Evolutionary conservation across 306 rosid species (phyloP), one percentile per base, ranked within the genome.

Genomic region (Cicer judaicum): DNA sequence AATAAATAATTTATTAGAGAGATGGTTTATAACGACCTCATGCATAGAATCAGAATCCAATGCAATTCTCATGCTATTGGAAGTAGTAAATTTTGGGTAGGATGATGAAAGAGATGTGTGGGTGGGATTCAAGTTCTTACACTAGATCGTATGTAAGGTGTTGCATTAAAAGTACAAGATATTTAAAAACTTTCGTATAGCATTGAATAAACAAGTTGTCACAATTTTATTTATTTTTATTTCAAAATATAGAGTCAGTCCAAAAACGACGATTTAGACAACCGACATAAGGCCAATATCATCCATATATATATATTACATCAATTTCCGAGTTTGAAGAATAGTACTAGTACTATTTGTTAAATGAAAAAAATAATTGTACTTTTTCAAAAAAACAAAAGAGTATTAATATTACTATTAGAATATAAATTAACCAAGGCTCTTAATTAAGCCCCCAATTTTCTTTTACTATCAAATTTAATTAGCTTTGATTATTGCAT

Each of bases 41-140:
- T 79, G 15, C 74, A 72, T 38, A 63, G 74, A 64, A 64, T 73
- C 11, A 72, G 63, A 79, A 36, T 72, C 69, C 69, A 36, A 56
- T 55, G 47, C 44, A 55, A 72, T 65, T 73, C 15, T 13, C 46
- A 55, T 29, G n/a, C 14, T 4, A 62, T 24, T 24, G 77, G 18
- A 43, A 41, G 39, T 43, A 43, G 72, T 52, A 34, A 78, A 43
- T 62, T 70, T 52, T 12, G 49, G 56, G 13, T 16, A 50, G 66
- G 41, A 49, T 59, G 68, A 72, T 72, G 10, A 43, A 54, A 65
- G 19, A 55, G 74, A 64, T 34, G 53, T 14, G 53, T 60, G 8
- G 50, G 34, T 29, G 34, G 5, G 52, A 44, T 57, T 42, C 62
- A 47, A 61, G 7, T 34, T 73, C 16, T n/a, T 41, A 49, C 38